phyloP scores from a whole-genome alignment of 371 early-diverging fungal genomes.

The Aphelidium insulamus region DNA sequence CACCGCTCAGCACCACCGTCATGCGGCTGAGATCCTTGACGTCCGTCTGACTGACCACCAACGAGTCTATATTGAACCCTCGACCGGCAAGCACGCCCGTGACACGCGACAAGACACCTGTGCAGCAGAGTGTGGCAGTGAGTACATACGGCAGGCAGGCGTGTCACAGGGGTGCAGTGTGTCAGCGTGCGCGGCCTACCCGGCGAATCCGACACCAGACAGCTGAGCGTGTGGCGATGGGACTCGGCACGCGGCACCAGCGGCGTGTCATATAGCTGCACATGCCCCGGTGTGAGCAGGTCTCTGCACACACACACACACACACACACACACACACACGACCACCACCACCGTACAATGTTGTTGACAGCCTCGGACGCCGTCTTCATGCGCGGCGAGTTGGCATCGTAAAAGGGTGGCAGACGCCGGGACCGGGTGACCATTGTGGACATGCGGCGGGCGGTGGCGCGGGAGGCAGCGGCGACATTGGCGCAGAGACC shows the following conservation, averaged over 20 bases:
- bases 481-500: no score
- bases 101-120: constrained; percentile 70
- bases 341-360: constrained; percentile 20
- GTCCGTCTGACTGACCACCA: constrained; percentile 85
- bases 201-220: constrained; percentile 84
- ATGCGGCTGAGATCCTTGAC: constrained; percentile 77
- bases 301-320: neutral
- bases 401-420: no score
- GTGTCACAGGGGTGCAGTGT: no score
- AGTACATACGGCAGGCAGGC: no score
- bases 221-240: constrained; percentile 67
- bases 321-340: neutral
- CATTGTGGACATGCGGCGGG: no score
- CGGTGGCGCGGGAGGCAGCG: no score
- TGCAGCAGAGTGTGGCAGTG: no score
- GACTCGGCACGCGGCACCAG: constrained; percentile 18
- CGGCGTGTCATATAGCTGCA: constrained; percentile 56
- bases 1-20: constrained; percentile 84
- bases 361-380: constrained; percentile 71
- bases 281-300: no score
- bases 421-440: no score
- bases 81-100: constrained; percentile 84
- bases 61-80: constrained; percentile 87
- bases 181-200: no score
- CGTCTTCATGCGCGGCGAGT: constrained; percentile 10